phyloP scores from a whole-genome alignment of 208 protist genomes.

The Eutreptiella sp. region DNA sequence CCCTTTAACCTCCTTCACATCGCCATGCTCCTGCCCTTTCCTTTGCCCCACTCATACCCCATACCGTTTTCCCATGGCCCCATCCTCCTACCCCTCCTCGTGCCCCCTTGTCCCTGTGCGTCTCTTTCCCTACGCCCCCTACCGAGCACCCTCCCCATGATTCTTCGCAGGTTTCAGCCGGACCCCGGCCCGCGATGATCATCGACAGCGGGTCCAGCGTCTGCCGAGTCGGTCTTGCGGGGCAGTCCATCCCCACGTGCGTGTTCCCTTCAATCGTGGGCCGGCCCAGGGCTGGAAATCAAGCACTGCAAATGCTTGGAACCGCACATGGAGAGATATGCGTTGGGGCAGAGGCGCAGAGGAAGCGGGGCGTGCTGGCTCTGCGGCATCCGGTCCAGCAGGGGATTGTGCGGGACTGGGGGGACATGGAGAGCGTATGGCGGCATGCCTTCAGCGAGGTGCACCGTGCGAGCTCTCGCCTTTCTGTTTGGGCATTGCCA shows the following conservation, averaged over 20 bases:
- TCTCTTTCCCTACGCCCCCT: too few relatives aligned
- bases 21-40: too few relatives aligned
- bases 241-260: conserved; percentile 51
- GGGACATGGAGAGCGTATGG: conserved; percentile 35
- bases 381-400: conserved; percentile 41
- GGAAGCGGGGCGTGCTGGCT: conserved; percentile 22
- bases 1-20: too few relatives aligned
- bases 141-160: too few relatives aligned
- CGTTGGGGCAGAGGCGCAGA: conserved; percentile 39
- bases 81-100: too few relatives aligned
- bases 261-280: conserved; percentile 62
- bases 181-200: conserved; percentile 38
- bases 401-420: conserved; percentile 41
- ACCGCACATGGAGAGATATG: conserved; percentile 14
- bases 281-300: conserved; percentile 27
- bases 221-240: conserved; percentile 65
- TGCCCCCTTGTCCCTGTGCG: too few relatives aligned
- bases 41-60: too few relatives aligned
- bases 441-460: conserved; percentile 27
- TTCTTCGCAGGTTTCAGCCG: too few relatives aligned
- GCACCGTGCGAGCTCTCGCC: conserved; percentile 46
- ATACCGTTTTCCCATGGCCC: too few relatives aligned
- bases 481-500: too few relatives aligned
- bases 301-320: conserved; percentile 24
- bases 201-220: conserved; percentile 60